Base-by-base conservation (phyloP, 257 asterid genomes). In the Nicotiana tabacum region DNA sequence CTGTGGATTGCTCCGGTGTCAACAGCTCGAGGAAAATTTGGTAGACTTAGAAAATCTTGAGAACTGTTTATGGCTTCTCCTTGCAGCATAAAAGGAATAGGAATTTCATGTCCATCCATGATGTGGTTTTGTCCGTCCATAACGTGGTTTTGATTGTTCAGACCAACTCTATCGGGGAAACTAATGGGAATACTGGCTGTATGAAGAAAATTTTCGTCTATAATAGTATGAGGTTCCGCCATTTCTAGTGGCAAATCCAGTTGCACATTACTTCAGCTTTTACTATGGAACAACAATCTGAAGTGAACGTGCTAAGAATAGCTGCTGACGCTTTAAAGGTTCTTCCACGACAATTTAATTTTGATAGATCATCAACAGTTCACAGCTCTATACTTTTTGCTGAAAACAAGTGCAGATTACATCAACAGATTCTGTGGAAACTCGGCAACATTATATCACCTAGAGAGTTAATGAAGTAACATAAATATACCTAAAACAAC, bases 41-140 rank as follows among this genome's bases (percentile, higher is more conserved):
- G 57, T 30, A 84, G 60, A 5, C 83, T 86, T 27, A 48, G 77
- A 57, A 77, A 65, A 18, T 69, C 79, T 17, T 81, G 86, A 11
- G 85, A 58, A 81, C 48, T 83, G 90, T 84, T 87, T 82, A 86
- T 72, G 53, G 83, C 80, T 77, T 90, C 93, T 6, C 89, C 90
- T 6, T 85, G 82, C 53, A 80, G 82, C 29, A 81, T 37, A 7
- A 85, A 82, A 77, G 93, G 91, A 33, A 79, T 10, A 43, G 87
- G 85, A 81, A 86, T 84, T 35, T 90, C 92, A 66, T 78, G 84
- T 32, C 91, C 92, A 66, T 80, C 77, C 87, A 86, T 81, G 32
- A 77, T 77, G 32, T 85, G 89, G 57, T 72, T 72, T 72, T 46
- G 62, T 30, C 90, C 92, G 57, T 78, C 77, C 88, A 86, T 85